Percentiles rank a stretch among this genome's conserved stretches.
Conservation (phyloP, 306 rosid genomes). For the Adenanthera pavonina region DNA sequence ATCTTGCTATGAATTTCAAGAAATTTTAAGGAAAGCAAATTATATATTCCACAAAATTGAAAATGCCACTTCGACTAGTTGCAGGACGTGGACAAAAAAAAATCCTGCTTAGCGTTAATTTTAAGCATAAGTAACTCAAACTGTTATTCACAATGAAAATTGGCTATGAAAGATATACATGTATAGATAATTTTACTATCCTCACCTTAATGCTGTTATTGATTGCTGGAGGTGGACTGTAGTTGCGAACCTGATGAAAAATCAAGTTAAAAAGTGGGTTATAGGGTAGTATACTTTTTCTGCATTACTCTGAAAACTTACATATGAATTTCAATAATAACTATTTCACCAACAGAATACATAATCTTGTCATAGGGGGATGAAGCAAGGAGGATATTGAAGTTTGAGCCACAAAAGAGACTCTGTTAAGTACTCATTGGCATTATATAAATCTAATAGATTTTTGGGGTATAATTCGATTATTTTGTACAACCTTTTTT, state of each 20-base stretch:
- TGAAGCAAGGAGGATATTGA: background rate
- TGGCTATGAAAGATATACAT: background rate
- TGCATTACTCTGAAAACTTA: background rate
- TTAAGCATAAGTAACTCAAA: background rate
- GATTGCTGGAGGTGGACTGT: constrained; percentile 67
- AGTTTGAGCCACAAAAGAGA: background rate
- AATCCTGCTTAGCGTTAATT: background rate
- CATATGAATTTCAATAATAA: background rate
- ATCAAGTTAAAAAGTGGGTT: constrained; percentile 9
- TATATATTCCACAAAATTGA: background rate
- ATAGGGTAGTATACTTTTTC: background rate
- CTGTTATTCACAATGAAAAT: background rate
- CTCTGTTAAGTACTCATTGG: background rate
- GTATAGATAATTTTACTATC: background rate
- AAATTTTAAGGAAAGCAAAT: background rate
- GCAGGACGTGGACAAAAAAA: background rate
- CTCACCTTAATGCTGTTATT: constrained; percentile 90
- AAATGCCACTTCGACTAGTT: background rate
- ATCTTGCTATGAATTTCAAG: background rate
- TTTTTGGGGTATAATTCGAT: background rate
- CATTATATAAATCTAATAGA: too few species aligned
- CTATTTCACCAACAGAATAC: background rate
- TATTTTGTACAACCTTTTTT: background rate
- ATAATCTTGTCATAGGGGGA: background rate
- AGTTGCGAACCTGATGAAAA: constrained; percentile 75